Evolutionary conservation across 805 yeast species (phyloP).

Genomic region (Candida dajiaensis): DNA sequence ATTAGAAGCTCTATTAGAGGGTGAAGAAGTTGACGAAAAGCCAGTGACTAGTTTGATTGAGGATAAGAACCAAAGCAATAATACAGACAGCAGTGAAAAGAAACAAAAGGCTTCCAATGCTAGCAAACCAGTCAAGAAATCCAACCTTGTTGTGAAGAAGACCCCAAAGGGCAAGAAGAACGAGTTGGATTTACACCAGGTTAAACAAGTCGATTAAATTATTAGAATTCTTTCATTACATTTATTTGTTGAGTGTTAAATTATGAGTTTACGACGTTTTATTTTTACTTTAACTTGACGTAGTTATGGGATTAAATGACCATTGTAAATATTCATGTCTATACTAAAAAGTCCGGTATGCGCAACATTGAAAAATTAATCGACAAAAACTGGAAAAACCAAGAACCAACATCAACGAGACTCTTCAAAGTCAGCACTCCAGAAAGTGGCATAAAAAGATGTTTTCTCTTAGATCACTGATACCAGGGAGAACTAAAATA

Average conservation of each 20-base stretch:
- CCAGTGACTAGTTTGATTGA: neutral
- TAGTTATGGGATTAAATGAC: neutral
- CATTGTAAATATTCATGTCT: no score
- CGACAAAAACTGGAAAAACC: neutral
- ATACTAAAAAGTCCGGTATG: neutral
- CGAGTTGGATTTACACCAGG: neutral
- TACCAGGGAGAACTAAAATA: conserved; percentile 1
- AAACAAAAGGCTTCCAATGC: neutral
- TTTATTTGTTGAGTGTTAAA: no score
- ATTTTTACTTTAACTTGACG: neutral
- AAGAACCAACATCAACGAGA: neutral
- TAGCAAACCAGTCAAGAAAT: neutral
- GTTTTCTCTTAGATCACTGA: conserved; percentile 8
- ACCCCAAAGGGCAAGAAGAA: neutral
- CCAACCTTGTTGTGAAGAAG: neutral
- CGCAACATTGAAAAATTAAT: neutral
- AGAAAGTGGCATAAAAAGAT: neutral
- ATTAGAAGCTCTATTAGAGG: conserved; percentile 36
- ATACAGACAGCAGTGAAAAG: neutral
- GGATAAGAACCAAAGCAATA: neutral
- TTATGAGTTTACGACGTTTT: neutral
- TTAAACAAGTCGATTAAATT: neutral
- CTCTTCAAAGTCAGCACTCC: neutral
- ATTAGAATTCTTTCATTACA: neutral
- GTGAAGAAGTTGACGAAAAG: conserved; percentile 8